Conservation (phyloP, 768 basidiomycete species). For the Boletus rubroflammeus region DNA sequence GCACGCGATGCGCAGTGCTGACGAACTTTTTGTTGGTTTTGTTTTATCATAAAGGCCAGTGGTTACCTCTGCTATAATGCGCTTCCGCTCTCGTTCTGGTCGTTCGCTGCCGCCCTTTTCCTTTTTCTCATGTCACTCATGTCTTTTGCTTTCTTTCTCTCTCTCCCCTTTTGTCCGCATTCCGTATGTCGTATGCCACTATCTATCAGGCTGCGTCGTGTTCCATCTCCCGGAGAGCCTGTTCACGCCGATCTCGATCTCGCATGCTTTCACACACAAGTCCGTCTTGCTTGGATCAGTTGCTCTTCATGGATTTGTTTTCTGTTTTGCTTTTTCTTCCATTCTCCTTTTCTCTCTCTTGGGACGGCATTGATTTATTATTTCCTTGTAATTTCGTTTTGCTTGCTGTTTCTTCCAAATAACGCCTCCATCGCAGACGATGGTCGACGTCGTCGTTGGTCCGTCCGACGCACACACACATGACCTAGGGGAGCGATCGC, state of each 20-base stretch:
- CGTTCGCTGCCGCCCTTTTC: not conserved
- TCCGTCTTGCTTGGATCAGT: not conserved
- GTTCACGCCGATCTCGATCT: not conserved
- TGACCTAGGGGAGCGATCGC: not conserved
- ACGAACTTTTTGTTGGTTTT: not conserved
- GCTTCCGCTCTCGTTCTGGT: not conserved
- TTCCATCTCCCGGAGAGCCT: not conserved
- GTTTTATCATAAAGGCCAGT: slow-evolving; percentile 57
- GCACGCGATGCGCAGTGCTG: not conserved
- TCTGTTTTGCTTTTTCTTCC: not conserved
- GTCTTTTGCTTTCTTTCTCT: not conserved
- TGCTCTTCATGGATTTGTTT: not conserved
- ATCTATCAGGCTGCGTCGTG: slow-evolving; percentile 4
- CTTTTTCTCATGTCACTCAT: not conserved
- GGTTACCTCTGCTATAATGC: slow-evolving; percentile 71
- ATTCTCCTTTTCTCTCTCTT: not conserved
- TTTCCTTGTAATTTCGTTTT: not conserved
- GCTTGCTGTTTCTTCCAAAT: not conserved
- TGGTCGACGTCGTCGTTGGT: not conserved
- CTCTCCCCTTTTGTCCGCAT: not conserved
- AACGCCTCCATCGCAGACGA: not conserved
- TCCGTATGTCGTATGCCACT: slow-evolving; percentile 13
- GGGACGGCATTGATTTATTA: slow-evolving; percentile 1
- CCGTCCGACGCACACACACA: not conserved
- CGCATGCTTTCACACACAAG: not conserved